phyloP scores from a whole-genome alignment of 768 basidiomycete genomes.

The Rhizopogon vesiculosus region DNA sequence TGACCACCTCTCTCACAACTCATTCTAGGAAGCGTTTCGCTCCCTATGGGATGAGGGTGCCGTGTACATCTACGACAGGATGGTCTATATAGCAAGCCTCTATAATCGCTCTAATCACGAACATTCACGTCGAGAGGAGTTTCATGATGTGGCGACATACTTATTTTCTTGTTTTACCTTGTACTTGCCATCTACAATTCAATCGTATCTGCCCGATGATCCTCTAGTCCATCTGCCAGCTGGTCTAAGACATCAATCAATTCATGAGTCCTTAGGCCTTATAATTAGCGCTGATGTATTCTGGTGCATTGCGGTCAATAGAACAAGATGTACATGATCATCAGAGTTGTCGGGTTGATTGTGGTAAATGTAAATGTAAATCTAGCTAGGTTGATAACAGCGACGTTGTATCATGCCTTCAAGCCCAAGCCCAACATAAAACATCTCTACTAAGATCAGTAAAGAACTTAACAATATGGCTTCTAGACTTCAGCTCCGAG shows the following conservation, averaged over 20 bases:
- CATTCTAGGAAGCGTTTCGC: conserved; percentile 57
- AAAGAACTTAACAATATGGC: background rate
- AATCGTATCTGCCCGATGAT: no score
- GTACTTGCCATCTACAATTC: background rate
- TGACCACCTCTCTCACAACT: conserved; percentile 41
- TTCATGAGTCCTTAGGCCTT: no score
- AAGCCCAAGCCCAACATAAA: background rate
- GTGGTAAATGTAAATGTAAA: background rate
- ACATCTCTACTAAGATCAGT: background rate
- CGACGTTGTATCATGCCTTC: background rate
- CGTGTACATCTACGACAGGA: conserved; percentile 32
- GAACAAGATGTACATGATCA: no score
- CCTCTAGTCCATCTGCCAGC: no score
- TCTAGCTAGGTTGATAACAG: background rate
- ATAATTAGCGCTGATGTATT: no score
- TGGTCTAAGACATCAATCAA: no score
- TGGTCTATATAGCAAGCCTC: conserved; percentile 59
- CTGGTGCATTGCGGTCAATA: no score
- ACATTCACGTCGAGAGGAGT: conserved; percentile 70
- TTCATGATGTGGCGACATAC: conserved; percentile 78
- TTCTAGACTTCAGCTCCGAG: background rate
- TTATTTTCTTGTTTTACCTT: background rate
- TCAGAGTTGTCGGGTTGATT: no score
- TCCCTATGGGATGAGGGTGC: conserved; percentile 41
- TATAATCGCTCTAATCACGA: conserved; percentile 83